Base-by-base conservation (phyloP, 805 yeast genomes). In the Teunomyces funiuensis region DNA sequence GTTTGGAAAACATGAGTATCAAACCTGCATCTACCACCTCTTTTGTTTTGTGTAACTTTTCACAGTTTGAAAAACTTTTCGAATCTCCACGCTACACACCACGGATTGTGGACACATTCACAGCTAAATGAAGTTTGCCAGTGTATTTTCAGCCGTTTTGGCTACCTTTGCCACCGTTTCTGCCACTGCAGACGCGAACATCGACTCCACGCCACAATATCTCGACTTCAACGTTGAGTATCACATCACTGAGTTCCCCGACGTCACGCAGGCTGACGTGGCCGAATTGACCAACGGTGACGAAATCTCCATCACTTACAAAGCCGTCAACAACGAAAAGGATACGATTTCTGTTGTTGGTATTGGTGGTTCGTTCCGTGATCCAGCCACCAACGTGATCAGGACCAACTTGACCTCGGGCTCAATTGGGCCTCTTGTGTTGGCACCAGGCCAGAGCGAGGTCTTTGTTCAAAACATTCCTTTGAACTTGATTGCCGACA, bases 331-430 rank as follows among this genome's bases (percentile, higher is more conserved):
- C 55, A 63, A 71, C 27, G 85, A 82, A 49, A 76, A 74, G 5
- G 61, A 56, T 11, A 71, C 71, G 4, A 68, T 77, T 30, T 66
- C 75, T 15, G 61, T 86, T 41, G 76, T 80, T 36, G 93, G 88
- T 44, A 78, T 83, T 42, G 84, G 87, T 40, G 93, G 93, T 41
- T 55, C 73, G 40, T 73, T 85, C 61, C 66, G 74, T 42, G 73
- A 80, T 44, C 80, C 85, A 18, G 65, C 64, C 45, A 71, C 75
- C 38, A 77, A 81, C 44, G 73, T 71, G 34, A 50, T 69, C 36
- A 56, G 64, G 20, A 79, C 82, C 50, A 85, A 86, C 59, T 69
- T 87, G 57, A 79, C 93, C 18, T 76, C 79, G 39, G 76, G 80
- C 37, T 69, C 76, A 41, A 61, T 85, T 41, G 90, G 85, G 11